Base-by-base conservation (phyloP, 2,329 filamentous ascomycete species). In the Hypoxylon sp. region DNA sequence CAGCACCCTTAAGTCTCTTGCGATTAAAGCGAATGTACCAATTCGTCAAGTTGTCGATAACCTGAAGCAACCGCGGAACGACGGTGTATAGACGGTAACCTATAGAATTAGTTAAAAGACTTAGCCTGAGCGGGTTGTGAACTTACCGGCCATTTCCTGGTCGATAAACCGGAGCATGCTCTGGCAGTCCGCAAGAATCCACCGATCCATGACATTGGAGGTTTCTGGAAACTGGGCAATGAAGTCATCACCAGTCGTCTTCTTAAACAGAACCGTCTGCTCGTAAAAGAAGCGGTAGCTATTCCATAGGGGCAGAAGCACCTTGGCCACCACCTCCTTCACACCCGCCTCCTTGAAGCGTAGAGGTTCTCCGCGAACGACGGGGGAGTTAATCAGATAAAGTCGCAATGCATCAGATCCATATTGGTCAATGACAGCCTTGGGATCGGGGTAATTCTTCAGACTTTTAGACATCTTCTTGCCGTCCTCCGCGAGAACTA, bases 381-480 rank as follows among this genome's bases (percentile, higher is more conserved):
- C 95, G 0, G 95, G 95, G 0, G 94, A 98, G 81, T 97, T 98
- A 82, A 98, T 98, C 76, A 98, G 86, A 77, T 98, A 98, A n/a
- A 98, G 85, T 60, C 95, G 91, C 53, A 98, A 87, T 30, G 95
- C 94, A 81, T 98, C 95, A 1, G 94, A 94, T 19, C 95, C 95
- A 78, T 97, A 97, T 76, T 91, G 91, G 63, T 91, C 83, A 86
- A 98, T 96, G 72, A 98, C 89, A 56, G 93, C 83, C 62, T 84
- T 84, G 10, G 95, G 95, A 75, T 97, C 94, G 0, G 95, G 95
- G 79, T 97, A 98, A 81, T 98, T 98, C 83, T 98, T 97, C 63
- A 97, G 85, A 59, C 95, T 89, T 82, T 98, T 98, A 5, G 94
- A 97, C 95, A 98, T 98, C 85, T 98, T 98, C 85, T 97, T 98